A percentile compares a stretch with the other conserved stretches of the same genome.
Evolutionary conservation across 2,329 filamentous ascomycete species (phyloP).

Genomic region (Arthrinium puccinioides): DNA sequence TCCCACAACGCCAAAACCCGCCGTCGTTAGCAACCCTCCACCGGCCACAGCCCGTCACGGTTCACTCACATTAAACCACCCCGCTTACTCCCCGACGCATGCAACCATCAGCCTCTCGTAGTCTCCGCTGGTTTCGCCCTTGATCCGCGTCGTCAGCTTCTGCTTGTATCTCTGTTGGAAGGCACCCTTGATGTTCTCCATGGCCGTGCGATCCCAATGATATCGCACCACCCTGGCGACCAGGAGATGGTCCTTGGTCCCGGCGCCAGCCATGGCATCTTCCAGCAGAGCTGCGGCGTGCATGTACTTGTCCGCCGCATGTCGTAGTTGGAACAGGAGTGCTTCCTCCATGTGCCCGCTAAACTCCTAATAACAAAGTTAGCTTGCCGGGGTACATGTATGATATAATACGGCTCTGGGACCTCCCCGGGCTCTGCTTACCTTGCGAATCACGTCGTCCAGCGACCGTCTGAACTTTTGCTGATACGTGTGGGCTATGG

Average conservation of each 20-base stretch:
- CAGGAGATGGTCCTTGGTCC: constrained; percentile 79
- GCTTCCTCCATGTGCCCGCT: constrained; percentile 88
- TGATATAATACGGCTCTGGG: neutral
- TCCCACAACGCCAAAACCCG: too few relatives aligned
- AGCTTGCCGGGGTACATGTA: neutral
- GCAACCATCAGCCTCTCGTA: constrained; percentile 73
- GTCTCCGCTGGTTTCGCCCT: constrained; percentile 78
- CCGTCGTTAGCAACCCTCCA: too few relatives aligned
- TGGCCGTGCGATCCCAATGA: constrained; percentile 74
- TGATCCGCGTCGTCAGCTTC: constrained; percentile 62
- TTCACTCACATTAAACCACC: too few relatives aligned
- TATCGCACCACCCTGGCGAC: constrained; percentile 69
- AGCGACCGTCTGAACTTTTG: constrained; percentile 64
- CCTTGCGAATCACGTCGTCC: constrained; percentile 65
- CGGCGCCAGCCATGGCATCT: constrained; percentile 76
- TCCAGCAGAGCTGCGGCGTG: constrained; percentile 80
- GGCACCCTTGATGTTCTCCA: constrained; percentile 71
- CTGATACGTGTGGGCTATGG: constrained; percentile 70
- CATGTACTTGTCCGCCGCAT: constrained; percentile 73
- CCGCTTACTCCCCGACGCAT: constrained; percentile 39
- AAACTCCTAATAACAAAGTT: constrained; percentile 54
- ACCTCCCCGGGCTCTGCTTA: constrained; percentile 28
- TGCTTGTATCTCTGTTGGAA: constrained; percentile 66
- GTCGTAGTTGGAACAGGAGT: constrained; percentile 69
- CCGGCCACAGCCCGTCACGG: too few relatives aligned